Conservation (phyloP, 2,329 filamentous ascomycete species). For the Zasmidium cellare region DNA sequence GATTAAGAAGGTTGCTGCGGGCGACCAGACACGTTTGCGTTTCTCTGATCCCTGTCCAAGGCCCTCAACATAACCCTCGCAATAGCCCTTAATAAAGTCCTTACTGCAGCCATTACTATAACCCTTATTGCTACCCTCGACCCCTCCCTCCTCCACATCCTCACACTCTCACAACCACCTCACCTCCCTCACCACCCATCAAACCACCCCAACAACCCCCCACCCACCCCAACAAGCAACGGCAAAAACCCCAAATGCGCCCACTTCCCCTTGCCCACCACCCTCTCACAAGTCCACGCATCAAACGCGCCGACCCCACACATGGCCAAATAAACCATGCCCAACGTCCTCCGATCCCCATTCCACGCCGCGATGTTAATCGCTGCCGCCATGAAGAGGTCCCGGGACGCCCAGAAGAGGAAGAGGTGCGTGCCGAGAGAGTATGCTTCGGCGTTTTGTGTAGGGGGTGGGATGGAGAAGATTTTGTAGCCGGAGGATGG, state of each 20-base stretch:
- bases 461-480: background rate
- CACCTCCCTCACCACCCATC: background rate
- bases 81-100: too few species aligned
- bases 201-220: conserved; percentile 1
- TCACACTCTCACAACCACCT: too few species aligned
- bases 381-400: conserved; percentile 2
- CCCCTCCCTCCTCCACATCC: too few species aligned
- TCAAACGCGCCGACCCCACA: background rate
- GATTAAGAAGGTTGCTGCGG: too few species aligned
- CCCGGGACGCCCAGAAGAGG: conserved; percentile 3
- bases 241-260: conserved; percentile 1
- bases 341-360: background rate
- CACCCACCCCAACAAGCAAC: background rate
- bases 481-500: background rate
- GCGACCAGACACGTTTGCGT: too few species aligned
- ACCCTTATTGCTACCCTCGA: too few species aligned
- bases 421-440: background rate
- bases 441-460: background rate
- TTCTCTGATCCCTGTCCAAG: too few species aligned
- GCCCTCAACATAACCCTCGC: too few species aligned
- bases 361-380: background rate
- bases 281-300: background rate
- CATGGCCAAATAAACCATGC: background rate
- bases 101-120: too few species aligned
- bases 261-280: background rate